Evolutionary conservation across 495 filamentous ascomycete genomes (phyloP), one percentile per base, ranked within the genome.

Genomic region (Lepidopterella palustris): DNA sequence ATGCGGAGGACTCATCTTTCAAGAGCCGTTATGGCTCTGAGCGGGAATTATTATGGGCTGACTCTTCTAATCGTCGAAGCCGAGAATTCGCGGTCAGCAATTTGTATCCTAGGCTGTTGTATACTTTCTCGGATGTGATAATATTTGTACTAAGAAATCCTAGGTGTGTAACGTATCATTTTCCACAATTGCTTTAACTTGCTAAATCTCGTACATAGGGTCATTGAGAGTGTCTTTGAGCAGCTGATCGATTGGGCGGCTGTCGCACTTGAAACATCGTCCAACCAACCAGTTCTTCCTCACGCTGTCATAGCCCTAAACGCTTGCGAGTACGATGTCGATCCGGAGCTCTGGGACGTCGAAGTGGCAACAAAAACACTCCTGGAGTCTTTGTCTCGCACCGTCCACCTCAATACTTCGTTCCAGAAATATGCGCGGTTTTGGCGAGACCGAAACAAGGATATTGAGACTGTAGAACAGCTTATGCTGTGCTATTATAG

Each of bases 51-150:
- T 24, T 6, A 21, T 62, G 59, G 59, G 53, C 59, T 13, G 42
- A 27, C 8, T n/a, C 27, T 4, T 18, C 15, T 24, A 10, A 51
- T 0, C 45, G n/a, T 24, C 25, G 20, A 48, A 52, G 26, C 42
- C 18, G 51, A 0, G 56, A 67, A 39, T 71, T 48, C 18, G 68
- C 71, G 20, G 71, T 74, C 10, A 67, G 32, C 13, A 48, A 69
- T 5, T 10, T 72, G 25, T 72, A 72, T 42, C 71, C 71, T 10
- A 57, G 71, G 2, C 42, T 74, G 27, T 45, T 74, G 0, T 83
- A 80, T 63, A 79, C 78, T 0, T 80, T 82, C 47, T 80, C 77
- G 0, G 79, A 83, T 56, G 75, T 77, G 5, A 70, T 82, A 13
- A 75, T 80, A 0, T 83, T 82, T 66, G 79, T 82, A 8, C 60